Evolutionary conservation across 805 yeast species (phyloP).

Genomic region (Pichia occidentalis): DNA sequence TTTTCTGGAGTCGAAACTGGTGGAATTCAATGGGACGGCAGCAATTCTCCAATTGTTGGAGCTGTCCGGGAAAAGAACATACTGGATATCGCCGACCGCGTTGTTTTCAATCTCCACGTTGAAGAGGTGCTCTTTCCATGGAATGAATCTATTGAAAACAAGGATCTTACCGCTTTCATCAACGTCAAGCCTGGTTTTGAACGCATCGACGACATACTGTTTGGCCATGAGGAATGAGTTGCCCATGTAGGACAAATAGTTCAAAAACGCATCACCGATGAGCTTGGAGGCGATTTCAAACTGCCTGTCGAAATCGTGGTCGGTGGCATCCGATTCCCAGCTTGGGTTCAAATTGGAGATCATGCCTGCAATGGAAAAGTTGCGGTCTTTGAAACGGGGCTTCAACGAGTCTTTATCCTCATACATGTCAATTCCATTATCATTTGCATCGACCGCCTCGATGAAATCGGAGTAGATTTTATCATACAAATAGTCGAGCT

Average conservation of each 20-base stretch:
- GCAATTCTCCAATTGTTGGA: slow-evolving; percentile 75
- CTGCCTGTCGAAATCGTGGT: slow-evolving; percentile 56
- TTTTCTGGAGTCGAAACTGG: slow-evolving; percentile 78
- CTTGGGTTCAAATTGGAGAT: slow-evolving; percentile 78
- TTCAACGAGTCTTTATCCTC: slow-evolving; percentile 42
- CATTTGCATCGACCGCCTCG: slow-evolving; percentile 93
- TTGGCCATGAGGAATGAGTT: slow-evolving; percentile 90
- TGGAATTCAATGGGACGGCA: slow-evolving; percentile 76
- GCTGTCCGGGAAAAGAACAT: slow-evolving; percentile 78
- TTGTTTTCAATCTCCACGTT: slow-evolving; percentile 56
- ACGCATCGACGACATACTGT: slow-evolving; percentile 64
- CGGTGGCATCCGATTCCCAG: slow-evolving; percentile 68
- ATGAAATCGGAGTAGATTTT: slow-evolving; percentile 82
- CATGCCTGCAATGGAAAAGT: slow-evolving; percentile 70
- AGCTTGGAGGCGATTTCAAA: slow-evolving; percentile 68
- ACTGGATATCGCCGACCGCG: slow-evolving; percentile 52
- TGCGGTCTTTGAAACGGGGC: slow-evolving; percentile 64
- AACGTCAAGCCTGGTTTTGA: slow-evolving; percentile 50
- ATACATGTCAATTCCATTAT: slow-evolving; percentile 81
- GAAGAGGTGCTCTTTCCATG: slow-evolving; percentile 94
- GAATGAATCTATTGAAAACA: slow-evolving; percentile 69
- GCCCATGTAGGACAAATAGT: slow-evolving; percentile 64
- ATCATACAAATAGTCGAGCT: slow-evolving; percentile 55
- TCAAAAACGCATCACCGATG: slow-evolving; percentile 77
- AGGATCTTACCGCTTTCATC: slow-evolving; percentile 70